These are phyloP conservation scores for Aspergillus piperis DNA, from an alignment of 2,329 filamentous ascomycete genomes.

Conservation along the genomic window DNA sequence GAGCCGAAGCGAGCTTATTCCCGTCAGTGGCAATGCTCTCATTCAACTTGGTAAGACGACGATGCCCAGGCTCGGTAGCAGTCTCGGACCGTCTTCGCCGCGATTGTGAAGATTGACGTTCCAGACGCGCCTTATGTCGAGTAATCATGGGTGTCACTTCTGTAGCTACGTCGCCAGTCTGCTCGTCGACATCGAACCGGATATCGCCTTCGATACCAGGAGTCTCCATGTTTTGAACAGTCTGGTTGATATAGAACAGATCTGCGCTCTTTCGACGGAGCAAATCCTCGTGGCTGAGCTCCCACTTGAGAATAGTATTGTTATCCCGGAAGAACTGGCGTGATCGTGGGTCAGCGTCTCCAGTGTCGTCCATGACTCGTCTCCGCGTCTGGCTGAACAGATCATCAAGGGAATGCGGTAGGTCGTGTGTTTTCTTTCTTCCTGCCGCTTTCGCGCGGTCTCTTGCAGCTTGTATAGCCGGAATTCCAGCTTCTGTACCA, in stretches of 20 bases:
- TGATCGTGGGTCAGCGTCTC: conserved; percentile 26
- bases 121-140: conserved; percentile 1
- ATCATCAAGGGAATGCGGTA: conserved; percentile 35
- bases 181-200: conserved; percentile 30
- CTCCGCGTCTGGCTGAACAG: conserved; percentile 26
- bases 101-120: neutral
- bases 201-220: conserved; percentile 36
- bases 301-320: conserved; percentile 41
- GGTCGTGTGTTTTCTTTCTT: neutral
- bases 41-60: conserved; percentile 32
- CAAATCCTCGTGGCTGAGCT: conserved; percentile 34
- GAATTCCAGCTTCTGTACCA: conserved; percentile 42
- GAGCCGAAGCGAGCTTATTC: conserved; percentile 9
- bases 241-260: conserved; percentile 42
- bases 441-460: conserved; percentile 5
- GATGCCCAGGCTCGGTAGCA: conserved; percentile 17
- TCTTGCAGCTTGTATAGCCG: conserved; percentile 14
- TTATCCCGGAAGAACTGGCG: conserved; percentile 32
- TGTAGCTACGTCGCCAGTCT: neutral
- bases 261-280: conserved; percentile 26
- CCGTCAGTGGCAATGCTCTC: conserved; percentile 17
- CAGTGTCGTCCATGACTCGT: conserved; percentile 18
- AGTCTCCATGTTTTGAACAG: conserved; percentile 34
- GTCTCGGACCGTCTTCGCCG: neutral
- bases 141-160: conserved; percentile 10